Conservation (phyloP, 2,329 filamentous ascomycete genomes). For the Colletotrichum eleusines region DNA sequence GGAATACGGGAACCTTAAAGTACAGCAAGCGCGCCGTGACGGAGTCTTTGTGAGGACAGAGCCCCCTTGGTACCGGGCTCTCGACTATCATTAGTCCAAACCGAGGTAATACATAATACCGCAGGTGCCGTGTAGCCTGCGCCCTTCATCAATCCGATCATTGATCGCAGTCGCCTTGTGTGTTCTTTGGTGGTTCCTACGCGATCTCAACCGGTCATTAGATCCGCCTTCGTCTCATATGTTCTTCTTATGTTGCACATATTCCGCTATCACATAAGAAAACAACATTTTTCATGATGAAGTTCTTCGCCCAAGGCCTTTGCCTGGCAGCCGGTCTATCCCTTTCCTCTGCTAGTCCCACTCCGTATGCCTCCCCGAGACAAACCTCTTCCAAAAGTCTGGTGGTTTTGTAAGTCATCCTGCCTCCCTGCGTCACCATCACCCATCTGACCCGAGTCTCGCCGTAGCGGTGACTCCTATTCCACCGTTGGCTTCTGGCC, state of each 20-base stretch:
- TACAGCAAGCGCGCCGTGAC: conserved; percentile 36
- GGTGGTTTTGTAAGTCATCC: conserved; percentile 30
- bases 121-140: neutral
- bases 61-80: neutral
- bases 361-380: conserved; percentile 14
- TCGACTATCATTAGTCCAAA: neutral
- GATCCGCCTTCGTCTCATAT: neutral
- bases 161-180: neutral
- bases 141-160: neutral
- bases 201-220: conserved; percentile 7
- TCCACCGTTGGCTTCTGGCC: conserved; percentile 69
- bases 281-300: conserved; percentile 8
- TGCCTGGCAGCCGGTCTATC: conserved; percentile 36
- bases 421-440: no score
- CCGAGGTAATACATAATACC: conserved; percentile 2
- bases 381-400: conserved; percentile 27
- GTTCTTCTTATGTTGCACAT: conserved; percentile 16
- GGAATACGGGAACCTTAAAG: conserved; percentile 25
- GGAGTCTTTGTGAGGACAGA: neutral
- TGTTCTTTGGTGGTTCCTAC: conserved; percentile 15
- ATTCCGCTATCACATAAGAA: conserved; percentile 15
- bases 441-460: conserved; percentile 6
- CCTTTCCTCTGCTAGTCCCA: conserved; percentile 31
- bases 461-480: conserved; percentile 67
- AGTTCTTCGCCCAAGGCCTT: conserved; percentile 25